Percentiles rank a stretch among this genome's conserved stretches.
Conservation (phyloP, 2,329 filamentous ascomycete species). For the Lasiodiplodia theobromae region DNA sequence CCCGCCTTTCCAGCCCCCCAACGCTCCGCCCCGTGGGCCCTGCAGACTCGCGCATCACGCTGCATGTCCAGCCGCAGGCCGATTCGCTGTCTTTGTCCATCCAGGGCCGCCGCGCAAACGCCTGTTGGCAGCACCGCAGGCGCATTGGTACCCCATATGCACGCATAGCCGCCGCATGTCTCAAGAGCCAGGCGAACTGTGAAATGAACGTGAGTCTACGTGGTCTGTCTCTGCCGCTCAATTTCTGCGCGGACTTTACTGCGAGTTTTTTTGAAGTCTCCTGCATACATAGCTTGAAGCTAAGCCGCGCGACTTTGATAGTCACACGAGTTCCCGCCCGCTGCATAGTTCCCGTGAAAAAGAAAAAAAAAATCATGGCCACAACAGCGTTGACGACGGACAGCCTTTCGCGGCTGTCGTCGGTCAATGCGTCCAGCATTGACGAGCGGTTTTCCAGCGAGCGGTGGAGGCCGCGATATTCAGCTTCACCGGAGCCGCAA, state of each 20-base stretch:
- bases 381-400: slow-evolving; percentile 9
- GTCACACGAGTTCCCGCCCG: slow-evolving; percentile 23
- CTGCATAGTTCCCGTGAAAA: slow-evolving; percentile 5
- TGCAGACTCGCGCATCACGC: slow-evolving; percentile 23
- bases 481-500: slow-evolving; percentile 21
- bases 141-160: slow-evolving; percentile 12
- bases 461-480: slow-evolving; percentile 20
- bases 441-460: not conserved
- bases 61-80: slow-evolving; percentile 11
- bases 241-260: not conserved
- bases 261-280: not conserved
- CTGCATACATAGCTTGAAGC: slow-evolving; percentile 27
- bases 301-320: slow-evolving; percentile 25
- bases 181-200: slow-evolving; percentile 5
- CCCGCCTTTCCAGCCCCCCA: slow-evolving; percentile 4
- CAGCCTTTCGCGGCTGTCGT: slow-evolving; percentile 19
- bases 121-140: slow-evolving; percentile 17
- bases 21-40: not conserved
- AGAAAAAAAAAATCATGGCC: slow-evolving; percentile 4
- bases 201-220: slow-evolving; percentile 20
- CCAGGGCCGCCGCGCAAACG: slow-evolving; percentile 18
- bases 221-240: slow-evolving; percentile 9
- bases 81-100: slow-evolving; percentile 6
- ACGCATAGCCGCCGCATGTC: slow-evolving; percentile 26
- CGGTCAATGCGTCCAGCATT: slow-evolving; percentile 7